Base-by-base conservation (phyloP, 2,329 filamentous ascomycete genomes). In the Monilinia vaccinii-corymbosi region DNA sequence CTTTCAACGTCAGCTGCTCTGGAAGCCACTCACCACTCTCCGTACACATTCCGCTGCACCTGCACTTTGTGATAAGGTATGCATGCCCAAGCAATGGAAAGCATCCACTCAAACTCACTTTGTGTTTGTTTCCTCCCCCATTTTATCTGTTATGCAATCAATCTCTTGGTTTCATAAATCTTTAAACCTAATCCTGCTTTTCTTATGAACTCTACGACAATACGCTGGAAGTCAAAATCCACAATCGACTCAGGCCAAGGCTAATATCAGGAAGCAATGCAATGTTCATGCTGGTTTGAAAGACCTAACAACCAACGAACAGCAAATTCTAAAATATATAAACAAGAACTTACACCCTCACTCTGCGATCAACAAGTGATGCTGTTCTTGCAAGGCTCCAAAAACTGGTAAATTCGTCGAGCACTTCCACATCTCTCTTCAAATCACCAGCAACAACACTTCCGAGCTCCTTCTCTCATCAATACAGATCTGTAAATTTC, bases 1-100 rank as follows among this genome's bases (percentile, higher is more conserved):
- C 14, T 31, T 55, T 23, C 51, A 55, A 55, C 51, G 38, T 55
- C 51, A 55, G 51, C 51, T 55, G 25, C 44, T 44, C 38, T 55
- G 13, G 25, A 44, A 45, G 28, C 51, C 51, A 55, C 51, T 53
- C 25, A 28, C 25, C 3, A 28, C 25, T 28, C 3, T 6, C 6
- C 25, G 25, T 53, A 23, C 51, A 32, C 38, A 44, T 55, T 32
- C 38, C 38, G 51, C 38, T 53, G 25, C 38, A 44, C 28, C 51
- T 55, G 38, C 51, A 53, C 38, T n/a, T 55, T 32, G 23, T 31
- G 9, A 55, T 40, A 51, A 31, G 31, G 9, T 31, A 18, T 44
- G 13, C 13, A 18, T 42, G 42, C 18, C n/a, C 7, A 5, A 32
- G 14, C 23, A 36, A 34, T 34, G 14, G 34, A 10, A 36, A 16